Evolutionary conservation across 2,329 filamentous ascomycete species (phyloP).

Genomic region (Scedosporium dehoogii): DNA sequence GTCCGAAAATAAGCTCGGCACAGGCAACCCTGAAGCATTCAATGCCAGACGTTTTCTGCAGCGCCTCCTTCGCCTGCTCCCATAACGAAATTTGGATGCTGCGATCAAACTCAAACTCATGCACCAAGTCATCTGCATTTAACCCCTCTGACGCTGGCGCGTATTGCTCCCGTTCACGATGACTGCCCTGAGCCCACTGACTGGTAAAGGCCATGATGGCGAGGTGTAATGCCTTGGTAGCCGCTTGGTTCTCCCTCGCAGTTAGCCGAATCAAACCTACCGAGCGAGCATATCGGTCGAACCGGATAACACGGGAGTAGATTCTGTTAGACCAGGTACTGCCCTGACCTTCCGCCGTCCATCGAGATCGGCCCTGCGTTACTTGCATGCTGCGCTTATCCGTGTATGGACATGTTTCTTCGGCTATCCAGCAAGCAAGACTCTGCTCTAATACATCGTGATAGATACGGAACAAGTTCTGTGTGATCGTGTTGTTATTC

Average conservation of each 20-base stretch:
- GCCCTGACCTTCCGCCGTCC: conserved; percentile 21
- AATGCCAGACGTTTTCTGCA: conserved; percentile 23
- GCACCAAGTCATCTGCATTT: conserved; percentile 13
- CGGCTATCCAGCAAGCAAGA: conserved; percentile 43
- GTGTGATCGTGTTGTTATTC: conserved; percentile 27
- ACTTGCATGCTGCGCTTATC: neutral
- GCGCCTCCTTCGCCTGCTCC: conserved; percentile 24
- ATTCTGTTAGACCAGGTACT: conserved; percentile 36
- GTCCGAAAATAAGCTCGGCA: conserved; percentile 26
- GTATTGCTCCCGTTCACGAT: conserved; percentile 15
- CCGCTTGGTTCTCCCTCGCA: conserved; percentile 28
- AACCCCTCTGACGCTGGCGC: conserved; percentile 6
- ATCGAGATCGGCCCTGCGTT: neutral
- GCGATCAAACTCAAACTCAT: conserved; percentile 25
- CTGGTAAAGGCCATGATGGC: conserved; percentile 43
- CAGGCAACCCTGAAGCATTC: conserved; percentile 28
- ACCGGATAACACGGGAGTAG: conserved; percentile 35
- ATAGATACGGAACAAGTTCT: conserved; percentile 37
- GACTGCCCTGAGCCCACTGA: conserved; percentile 35
- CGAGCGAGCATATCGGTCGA: conserved; percentile 32
- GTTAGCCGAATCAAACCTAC: conserved; percentile 30
- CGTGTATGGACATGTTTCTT: conserved; percentile 39
- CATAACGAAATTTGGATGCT: conserved; percentile 26
- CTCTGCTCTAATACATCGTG: conserved; percentile 44
- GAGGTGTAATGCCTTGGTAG: conserved; percentile 33